Evolutionary conservation across 768 basidiomycete genomes (phyloP).

Genomic region (Mycena rebaudengoi): DNA sequence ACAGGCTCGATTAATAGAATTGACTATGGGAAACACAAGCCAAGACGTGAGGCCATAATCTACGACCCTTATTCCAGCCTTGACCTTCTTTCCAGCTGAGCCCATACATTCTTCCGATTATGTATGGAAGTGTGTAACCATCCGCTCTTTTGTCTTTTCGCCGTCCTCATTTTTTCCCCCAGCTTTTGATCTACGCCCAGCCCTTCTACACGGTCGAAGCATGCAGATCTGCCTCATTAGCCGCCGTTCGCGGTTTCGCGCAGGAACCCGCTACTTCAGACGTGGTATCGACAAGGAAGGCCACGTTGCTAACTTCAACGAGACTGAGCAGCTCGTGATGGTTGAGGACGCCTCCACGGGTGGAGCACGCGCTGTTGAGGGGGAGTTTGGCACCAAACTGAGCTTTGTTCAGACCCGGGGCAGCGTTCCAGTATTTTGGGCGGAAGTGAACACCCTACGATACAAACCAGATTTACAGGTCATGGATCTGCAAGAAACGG

Average conservation of each 20-base stretch:
- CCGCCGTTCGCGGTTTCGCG: conserved; percentile 91
- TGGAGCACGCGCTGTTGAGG: conserved; percentile 43
- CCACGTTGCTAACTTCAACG: conserved; percentile 96
- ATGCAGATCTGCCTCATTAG: conserved; percentile 90
- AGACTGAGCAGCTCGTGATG: conserved; percentile 93
- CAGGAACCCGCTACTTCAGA: conserved; percentile 97
- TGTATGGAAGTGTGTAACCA: conserved; percentile 87
- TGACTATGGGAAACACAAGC: conserved; percentile 54
- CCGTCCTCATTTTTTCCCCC: conserved; percentile 5
- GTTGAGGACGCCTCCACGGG: conserved; percentile 65
- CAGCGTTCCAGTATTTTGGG: conserved; percentile 95
- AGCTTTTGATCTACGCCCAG: conserved; percentile 89
- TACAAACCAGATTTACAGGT: conserved; percentile 97
- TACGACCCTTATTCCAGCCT: conserved; percentile 2
- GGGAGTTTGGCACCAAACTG: conserved; percentile 66
- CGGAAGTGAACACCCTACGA: conserved; percentile 92
- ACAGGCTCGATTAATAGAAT: conserved; percentile 49
- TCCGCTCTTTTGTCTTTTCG: conserved; percentile 5
- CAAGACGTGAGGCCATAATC: conserved; percentile 66
- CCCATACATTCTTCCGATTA: conserved; percentile 88
- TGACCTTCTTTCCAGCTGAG: conserved; percentile 66
- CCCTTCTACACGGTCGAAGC: conserved; percentile 78
- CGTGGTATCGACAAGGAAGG: conserved; percentile 91
- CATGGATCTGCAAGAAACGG: conserved; percentile 92
- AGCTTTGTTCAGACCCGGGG: conserved; percentile 96